Conservation (phyloP, 208 protist species). For the Strigomonas culicis region DNA sequence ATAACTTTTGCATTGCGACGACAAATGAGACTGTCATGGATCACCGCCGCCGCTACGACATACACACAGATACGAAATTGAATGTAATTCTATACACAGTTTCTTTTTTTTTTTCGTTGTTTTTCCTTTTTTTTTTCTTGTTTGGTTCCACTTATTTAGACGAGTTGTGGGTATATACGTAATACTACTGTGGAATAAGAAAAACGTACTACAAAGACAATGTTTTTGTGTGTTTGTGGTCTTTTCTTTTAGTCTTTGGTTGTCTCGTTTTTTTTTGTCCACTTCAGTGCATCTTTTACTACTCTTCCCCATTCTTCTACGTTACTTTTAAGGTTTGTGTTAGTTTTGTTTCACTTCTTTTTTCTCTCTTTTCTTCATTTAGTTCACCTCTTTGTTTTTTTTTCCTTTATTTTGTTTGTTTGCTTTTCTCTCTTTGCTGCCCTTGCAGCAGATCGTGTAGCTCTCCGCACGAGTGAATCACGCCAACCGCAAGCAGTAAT, state of each 20-base stretch:
- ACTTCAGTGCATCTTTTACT: neutral
- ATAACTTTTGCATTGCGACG: neutral
- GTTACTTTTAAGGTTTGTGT: neutral
- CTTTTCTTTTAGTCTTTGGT: constrained; percentile 21
- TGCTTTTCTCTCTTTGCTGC: neutral
- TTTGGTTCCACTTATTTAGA: neutral
- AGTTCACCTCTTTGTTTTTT: constrained; percentile 2
- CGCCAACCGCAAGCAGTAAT: neutral
- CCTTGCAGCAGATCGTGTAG: neutral
- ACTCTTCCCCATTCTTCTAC: neutral
- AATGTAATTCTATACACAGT: neutral
- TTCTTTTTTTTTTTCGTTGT: constrained; percentile 4
- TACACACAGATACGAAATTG: neutral
- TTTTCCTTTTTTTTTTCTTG: constrained; percentile 7
- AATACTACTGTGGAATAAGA: neutral
- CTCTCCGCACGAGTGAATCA: neutral
- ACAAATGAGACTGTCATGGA: neutral
- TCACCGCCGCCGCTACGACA: neutral
- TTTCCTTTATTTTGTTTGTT: constrained; percentile 16
- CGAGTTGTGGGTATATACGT: constrained; percentile 8
- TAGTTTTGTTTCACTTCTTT: neutral
- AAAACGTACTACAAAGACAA: neutral
- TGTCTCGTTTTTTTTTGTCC: constrained; percentile 18
- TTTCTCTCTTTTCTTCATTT: constrained; percentile 1
- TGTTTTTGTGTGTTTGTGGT: neutral